Base-by-base conservation (phyloP, 768 basidiomycete species). In the Termitomyces sp. region DNA sequence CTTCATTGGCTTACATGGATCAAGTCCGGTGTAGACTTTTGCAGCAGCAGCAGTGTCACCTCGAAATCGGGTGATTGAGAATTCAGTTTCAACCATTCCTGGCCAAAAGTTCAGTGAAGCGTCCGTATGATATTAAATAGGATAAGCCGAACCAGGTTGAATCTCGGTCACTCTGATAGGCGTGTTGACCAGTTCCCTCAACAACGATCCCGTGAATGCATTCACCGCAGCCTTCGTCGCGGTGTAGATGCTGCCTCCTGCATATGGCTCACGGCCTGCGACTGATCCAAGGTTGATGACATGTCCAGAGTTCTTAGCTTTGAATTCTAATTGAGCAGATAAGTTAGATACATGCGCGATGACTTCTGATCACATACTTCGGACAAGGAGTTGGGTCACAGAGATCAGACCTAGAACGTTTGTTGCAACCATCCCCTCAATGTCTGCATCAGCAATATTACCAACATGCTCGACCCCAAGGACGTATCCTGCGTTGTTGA, bases 271-370 rank as follows among this genome's bases (percentile, higher is more conserved):
- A 9, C 79, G 74, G 46, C 90, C 94, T 12, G 97, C 95, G 54
- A 99, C 82, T 11, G 94, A 96, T 7, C 97, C 95, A 47, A 99
- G 76, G 70, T 97, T 96, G 74, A 99, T 98, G 62, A 99, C 76
- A 73, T 95, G 94, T 0, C 93, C 91, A 4, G 83, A 73, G 63
- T 87, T 83, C 66, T 80, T 86, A 51, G 73, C 78, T 67, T 88
- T 92, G 76, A 94, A 92, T 55, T 88, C 90, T 91, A 62, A 6
- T n/a, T 16, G 20, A 27, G 31, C 22, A 33, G 12, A 38, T 54
- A 18, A 60, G 52, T 25, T 38, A 20, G n/a, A n/a, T 15, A 27
- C 33, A 23, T 27, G 10, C 10, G 23, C 12, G 10, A 40, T 35
- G 13, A 33, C n/a, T 23, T n/a, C 23, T 39, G 47, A 27, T 25